Evolutionary conservation across 495 filamentous ascomycete species (phyloP).

Genomic region (Aspergillus carlsbadensis): DNA sequence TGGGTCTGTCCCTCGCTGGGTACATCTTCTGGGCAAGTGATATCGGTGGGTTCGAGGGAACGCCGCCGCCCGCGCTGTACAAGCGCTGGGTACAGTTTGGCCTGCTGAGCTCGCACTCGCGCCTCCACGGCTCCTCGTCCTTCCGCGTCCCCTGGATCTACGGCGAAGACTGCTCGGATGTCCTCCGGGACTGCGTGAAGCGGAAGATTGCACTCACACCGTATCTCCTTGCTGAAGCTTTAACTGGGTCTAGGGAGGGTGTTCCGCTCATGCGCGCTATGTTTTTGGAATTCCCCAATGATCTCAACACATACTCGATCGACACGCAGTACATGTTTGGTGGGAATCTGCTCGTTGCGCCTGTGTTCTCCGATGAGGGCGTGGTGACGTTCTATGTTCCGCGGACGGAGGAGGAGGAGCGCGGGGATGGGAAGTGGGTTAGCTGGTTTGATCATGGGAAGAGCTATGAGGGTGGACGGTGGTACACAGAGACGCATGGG

Average conservation of each 20-base stretch:
- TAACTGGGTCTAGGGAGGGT: slow-evolving; percentile 42
- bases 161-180: slow-evolving; percentile 59
- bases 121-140: slow-evolving; percentile 63
- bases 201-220: slow-evolving; percentile 64
- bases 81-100: slow-evolving; percentile 78
- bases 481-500: slow-evolving; percentile 45
- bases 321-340: slow-evolving; percentile 70
- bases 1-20: slow-evolving; percentile 62
- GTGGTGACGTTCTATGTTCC: slow-evolving; percentile 64
- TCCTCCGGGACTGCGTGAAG: slow-evolving; percentile 56
- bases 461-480: slow-evolving; percentile 37
- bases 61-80: slow-evolving; percentile 65
- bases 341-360: slow-evolving; percentile 55
- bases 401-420: slow-evolving; percentile 22
- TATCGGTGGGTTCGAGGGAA: slow-evolving; percentile 73
- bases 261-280: slow-evolving; percentile 58
- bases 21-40: slow-evolving; percentile 70
- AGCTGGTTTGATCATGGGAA: slow-evolving; percentile 45
- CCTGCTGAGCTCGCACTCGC: slow-evolving; percentile 64
- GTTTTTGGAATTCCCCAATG: slow-evolving; percentile 65
- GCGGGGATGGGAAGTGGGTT: slow-evolving; percentile 52
- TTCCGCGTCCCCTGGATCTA: slow-evolving; percentile 74
- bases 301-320: slow-evolving; percentile 60
- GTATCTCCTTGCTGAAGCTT: slow-evolving; percentile 58
- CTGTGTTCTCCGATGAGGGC: slow-evolving; percentile 59